Conservation (phyloP, 208 protist species). For the Naegleria fowleri region DNA sequence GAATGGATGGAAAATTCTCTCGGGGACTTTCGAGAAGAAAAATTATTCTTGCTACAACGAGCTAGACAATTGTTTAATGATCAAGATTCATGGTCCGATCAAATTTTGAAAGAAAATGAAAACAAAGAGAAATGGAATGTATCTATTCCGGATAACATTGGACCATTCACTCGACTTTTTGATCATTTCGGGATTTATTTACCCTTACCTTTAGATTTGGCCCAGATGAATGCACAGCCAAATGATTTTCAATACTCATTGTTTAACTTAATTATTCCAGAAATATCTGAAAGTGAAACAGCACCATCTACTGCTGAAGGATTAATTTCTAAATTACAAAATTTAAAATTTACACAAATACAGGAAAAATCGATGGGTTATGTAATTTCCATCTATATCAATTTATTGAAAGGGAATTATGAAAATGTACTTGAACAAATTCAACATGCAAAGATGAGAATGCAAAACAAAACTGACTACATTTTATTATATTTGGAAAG, state of each 20-base stretch:
- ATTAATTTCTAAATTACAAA: not conserved
- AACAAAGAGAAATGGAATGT: not conserved
- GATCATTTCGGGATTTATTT: not conserved
- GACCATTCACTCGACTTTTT: not conserved
- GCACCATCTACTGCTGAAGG: not conserved
- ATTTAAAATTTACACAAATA: not conserved
- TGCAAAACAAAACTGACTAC: not conserved
- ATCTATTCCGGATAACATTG: not conserved
- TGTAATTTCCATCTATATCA: not conserved
- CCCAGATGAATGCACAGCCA: not conserved
- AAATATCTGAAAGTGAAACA: not conserved
- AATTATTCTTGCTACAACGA: not conserved
- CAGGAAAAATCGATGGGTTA: not conserved
- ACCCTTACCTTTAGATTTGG: not conserved
- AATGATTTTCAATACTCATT: not conserved
- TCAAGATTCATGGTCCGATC: too few relatives aligned
- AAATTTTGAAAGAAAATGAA: not conserved
- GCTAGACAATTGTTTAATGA: not conserved
- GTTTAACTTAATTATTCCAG: not conserved
- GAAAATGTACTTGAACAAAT: not conserved
- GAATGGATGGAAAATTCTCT: too few relatives aligned
- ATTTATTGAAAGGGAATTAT: not conserved
- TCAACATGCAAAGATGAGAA: too few relatives aligned
- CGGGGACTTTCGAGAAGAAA: not conserved
- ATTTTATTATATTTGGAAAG: not conserved